These are phyloP conservation scores for Malus hybrid DNA, from an alignment of 331 rosid genomes.

Conservation along the genomic window DNA sequence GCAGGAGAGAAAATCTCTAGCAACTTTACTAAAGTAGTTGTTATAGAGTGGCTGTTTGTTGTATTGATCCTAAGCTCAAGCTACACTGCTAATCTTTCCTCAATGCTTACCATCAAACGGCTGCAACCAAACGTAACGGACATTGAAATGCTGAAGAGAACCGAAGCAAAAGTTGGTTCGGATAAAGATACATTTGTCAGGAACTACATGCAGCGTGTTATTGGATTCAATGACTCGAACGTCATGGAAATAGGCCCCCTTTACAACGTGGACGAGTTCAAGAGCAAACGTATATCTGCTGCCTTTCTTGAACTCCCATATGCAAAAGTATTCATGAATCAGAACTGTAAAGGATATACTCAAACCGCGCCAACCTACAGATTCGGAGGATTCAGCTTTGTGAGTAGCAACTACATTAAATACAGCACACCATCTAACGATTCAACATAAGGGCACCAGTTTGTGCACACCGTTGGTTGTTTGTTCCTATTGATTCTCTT, in stretches of 20 bases:
- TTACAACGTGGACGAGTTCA: slow-evolving; percentile 10
- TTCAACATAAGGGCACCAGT: no score
- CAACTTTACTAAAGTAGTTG: slow-evolving; percentile 38
- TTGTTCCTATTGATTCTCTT: no score
- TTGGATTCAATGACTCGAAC: slow-evolving; percentile 21
- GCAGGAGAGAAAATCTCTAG: slow-evolving; percentile 39
- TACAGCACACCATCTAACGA: no score
- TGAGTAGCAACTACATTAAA: slow-evolving; percentile 22
- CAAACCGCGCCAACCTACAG: slow-evolving; percentile 24
- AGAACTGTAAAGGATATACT: slow-evolving; percentile 37
- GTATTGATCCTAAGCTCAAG: slow-evolving; percentile 54
- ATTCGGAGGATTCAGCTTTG: slow-evolving; percentile 72
- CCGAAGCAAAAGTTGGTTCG: slow-evolving; percentile 41
- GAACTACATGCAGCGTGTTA: slow-evolving; percentile 28
- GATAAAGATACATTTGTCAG: slow-evolving; percentile 42
- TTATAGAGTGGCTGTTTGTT: slow-evolving; percentile 46
- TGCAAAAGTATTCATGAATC: slow-evolving; percentile 32
- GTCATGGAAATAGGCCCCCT: slow-evolving; percentile 14
- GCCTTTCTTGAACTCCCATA: slow-evolving; percentile 65
- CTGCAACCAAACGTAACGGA: slow-evolving; percentile 26
- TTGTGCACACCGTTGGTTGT: no score
- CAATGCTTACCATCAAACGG: slow-evolving; percentile 51
- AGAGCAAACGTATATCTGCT: slow-evolving; percentile 36
- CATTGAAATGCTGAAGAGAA: slow-evolving; percentile 41
- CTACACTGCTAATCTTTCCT: slow-evolving; percentile 73